These are phyloP conservation scores for Nidularia sp. DNA, from an alignment of 768 basidiomycete species.

Conservation along the genomic window DNA sequence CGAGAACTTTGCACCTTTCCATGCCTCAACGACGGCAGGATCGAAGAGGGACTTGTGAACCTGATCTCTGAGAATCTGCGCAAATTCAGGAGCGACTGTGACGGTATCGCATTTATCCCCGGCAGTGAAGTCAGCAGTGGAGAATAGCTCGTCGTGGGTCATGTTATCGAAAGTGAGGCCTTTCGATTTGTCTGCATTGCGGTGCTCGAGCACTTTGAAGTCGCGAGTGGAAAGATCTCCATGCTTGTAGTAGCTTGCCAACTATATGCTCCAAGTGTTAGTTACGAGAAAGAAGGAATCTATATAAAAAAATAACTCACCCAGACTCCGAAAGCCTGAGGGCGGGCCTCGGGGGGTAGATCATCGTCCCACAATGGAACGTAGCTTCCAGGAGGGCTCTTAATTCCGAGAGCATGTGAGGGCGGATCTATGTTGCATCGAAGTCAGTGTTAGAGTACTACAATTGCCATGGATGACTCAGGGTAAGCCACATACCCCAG, in stretches of 20 bases:
- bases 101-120: background rate
- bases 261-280: background rate
- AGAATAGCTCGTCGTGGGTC: background rate
- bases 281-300: background rate
- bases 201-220: background rate
- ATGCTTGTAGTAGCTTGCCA: background rate
- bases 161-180: background rate
- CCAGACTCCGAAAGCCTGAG: slow-evolving; percentile 15
- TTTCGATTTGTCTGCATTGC: background rate
- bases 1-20: background rate
- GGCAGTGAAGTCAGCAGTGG: background rate
- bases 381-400: slow-evolving; percentile 7
- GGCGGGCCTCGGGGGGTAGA: slow-evolving; percentile 11
- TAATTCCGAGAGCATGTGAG: slow-evolving; percentile 11
- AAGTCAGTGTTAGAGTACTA: background rate
- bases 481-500: slow-evolving; percentile 9
- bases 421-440: slow-evolving; percentile 13
- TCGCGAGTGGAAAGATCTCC: background rate
- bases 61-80: background rate
- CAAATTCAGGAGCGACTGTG: background rate
- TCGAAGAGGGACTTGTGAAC: background rate
- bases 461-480: background rate
- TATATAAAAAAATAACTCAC: slow-evolving; percentile 1
- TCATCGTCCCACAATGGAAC: slow-evolving; percentile 17
- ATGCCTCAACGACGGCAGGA: background rate